A percentile compares a stretch with the other conserved stretches of the same genome.
Conservation (phyloP, 2,329 filamentous ascomycete species). For the Penicillium brevicompactum region DNA sequence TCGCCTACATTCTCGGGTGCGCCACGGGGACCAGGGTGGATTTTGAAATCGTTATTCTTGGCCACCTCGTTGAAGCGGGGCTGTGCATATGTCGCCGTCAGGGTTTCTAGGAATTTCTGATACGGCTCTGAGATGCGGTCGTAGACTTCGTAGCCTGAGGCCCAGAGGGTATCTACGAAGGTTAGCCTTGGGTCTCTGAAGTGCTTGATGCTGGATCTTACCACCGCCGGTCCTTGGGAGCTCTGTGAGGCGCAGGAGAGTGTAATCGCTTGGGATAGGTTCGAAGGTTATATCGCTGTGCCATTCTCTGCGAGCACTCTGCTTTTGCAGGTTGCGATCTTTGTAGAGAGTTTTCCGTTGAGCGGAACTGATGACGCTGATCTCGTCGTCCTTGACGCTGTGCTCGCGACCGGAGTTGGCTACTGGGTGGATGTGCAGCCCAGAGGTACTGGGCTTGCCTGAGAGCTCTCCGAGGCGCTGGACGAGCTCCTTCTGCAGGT, state of each 20-base stretch:
- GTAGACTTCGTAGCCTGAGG: slow-evolving; percentile 46
- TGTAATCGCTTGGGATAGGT: slow-evolving; percentile 50
- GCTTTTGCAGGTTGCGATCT: slow-evolving; percentile 33
- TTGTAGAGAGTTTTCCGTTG: slow-evolving; percentile 44
- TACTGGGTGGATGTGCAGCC: slow-evolving; percentile 52
- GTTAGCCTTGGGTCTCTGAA: not conserved
- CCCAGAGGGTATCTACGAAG: slow-evolving; percentile 45
- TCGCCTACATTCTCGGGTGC: slow-evolving; percentile 60
- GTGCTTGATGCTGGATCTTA: slow-evolving; percentile 4
- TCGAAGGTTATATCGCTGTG: slow-evolving; percentile 56
- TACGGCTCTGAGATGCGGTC: slow-evolving; percentile 43
- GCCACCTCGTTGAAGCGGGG: slow-evolving; percentile 33
- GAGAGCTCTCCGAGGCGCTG: slow-evolving; percentile 52
- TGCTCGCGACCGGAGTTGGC: slow-evolving; percentile 52
- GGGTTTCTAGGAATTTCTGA: slow-evolving; percentile 40
- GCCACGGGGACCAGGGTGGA: slow-evolving; percentile 42
- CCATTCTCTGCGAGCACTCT: slow-evolving; percentile 43
- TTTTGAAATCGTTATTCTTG: slow-evolving; percentile 29
- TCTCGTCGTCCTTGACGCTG: slow-evolving; percentile 51
- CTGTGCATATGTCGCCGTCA: slow-evolving; percentile 41
- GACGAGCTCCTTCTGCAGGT: slow-evolving; percentile 56
- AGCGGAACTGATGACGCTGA: slow-evolving; percentile 52
- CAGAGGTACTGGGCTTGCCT: slow-evolving; percentile 50
- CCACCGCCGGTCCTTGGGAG: slow-evolving; percentile 48
- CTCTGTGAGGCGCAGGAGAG: slow-evolving; percentile 48